Conservation (phyloP, 805 yeast species). For the Ogataea polymorpha region DNA sequence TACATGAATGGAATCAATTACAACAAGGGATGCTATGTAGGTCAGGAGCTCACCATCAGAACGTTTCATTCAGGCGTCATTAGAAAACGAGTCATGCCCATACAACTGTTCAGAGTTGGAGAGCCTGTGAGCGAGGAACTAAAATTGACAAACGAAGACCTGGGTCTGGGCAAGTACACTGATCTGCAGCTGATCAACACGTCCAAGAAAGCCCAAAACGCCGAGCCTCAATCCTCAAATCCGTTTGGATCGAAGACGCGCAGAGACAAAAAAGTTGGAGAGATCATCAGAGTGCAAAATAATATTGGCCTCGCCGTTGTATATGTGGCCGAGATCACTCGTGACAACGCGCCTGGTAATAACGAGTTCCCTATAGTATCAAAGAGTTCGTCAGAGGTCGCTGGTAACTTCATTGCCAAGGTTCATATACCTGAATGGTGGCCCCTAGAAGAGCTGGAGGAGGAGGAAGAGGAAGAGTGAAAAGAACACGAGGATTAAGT, state of each 20-base stretch:
- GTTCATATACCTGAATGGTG: slow-evolving; percentile 73
- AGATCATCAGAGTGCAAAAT: slow-evolving; percentile 52
- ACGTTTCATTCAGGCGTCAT: slow-evolving; percentile 79
- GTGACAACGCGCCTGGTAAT: slow-evolving; percentile 18
- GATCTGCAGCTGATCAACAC: slow-evolving; percentile 21
- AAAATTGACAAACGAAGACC: not conserved
- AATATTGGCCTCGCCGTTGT: slow-evolving; percentile 67
- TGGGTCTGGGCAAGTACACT: not conserved
- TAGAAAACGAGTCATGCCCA: slow-evolving; percentile 81
- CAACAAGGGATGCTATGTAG: slow-evolving; percentile 94
- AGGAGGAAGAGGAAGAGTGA: slow-evolving; percentile 14
- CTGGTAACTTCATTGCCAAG: slow-evolving; percentile 40
- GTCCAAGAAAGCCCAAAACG: not conserved
- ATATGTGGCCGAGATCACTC: slow-evolving; percentile 35
- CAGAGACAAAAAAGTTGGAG: slow-evolving; percentile 54
- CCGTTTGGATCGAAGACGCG: slow-evolving; percentile 24
- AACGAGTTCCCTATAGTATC: slow-evolving; percentile 22
- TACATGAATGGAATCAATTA: slow-evolving; percentile 75
- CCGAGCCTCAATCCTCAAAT: slow-evolving; percentile 4
- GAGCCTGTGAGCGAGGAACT: slow-evolving; percentile 7
- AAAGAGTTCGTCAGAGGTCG: slow-evolving; percentile 12
- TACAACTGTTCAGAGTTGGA: slow-evolving; percentile 34
- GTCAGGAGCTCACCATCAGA: slow-evolving; percentile 92
- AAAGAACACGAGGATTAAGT: slow-evolving; percentile 1
- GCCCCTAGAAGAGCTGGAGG: slow-evolving; percentile 44